Percentiles rank a stretch among this genome's conserved stretches.
These are phyloP conservation scores for Kwoniella shivajii DNA, from an alignment of 1,284 basidiomycete species.

Conservation along the genomic window DNA sequence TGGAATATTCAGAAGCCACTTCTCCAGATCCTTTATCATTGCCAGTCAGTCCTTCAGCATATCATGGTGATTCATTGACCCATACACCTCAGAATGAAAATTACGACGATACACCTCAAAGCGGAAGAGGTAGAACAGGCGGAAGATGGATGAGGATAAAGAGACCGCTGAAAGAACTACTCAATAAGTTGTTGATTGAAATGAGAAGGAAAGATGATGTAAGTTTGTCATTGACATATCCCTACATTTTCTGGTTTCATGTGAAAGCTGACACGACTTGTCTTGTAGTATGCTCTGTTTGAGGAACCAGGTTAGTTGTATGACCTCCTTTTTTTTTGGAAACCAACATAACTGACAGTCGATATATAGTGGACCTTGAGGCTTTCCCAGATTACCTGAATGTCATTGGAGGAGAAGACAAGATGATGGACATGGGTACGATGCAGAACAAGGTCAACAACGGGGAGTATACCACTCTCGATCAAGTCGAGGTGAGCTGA, in stretches of 20 bases:
- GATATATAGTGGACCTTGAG: slow-evolving; percentile 38
- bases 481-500: slow-evolving; percentile 45
- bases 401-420: slow-evolving; percentile 50
- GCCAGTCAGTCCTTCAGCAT: slow-evolving; percentile 16
- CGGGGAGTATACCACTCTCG: slow-evolving; percentile 42
- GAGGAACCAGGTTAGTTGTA: slow-evolving; percentile 39
- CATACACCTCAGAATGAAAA: slow-evolving; percentile 25
- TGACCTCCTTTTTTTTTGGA: background rate
- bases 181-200: slow-evolving; percentile 43
- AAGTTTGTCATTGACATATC: slow-evolving; percentile 3
- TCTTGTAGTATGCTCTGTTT: slow-evolving; percentile 46
- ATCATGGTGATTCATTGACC: slow-evolving; percentile 2
- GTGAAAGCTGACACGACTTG: slow-evolving; percentile 7
- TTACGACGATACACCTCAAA: slow-evolving; percentile 16
- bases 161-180: slow-evolving; percentile 46
- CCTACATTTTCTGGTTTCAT: background rate
- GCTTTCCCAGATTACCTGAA: slow-evolving; percentile 50
- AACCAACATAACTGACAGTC: background rate
- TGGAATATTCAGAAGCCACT: slow-evolving; percentile 16
- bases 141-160: slow-evolving; percentile 44
- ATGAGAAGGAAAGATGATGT: slow-evolving; percentile 47
- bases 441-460: slow-evolving; percentile 52
- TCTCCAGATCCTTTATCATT: slow-evolving; percentile 16
- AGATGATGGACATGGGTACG: slow-evolving; percentile 54
- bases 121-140: slow-evolving; percentile 9